Percentiles rank a stretch among this genome's conserved stretches.
phyloP scores from a whole-genome alignment of 495 filamentous ascomycete species.

The Annulohypoxylon moriforme region DNA sequence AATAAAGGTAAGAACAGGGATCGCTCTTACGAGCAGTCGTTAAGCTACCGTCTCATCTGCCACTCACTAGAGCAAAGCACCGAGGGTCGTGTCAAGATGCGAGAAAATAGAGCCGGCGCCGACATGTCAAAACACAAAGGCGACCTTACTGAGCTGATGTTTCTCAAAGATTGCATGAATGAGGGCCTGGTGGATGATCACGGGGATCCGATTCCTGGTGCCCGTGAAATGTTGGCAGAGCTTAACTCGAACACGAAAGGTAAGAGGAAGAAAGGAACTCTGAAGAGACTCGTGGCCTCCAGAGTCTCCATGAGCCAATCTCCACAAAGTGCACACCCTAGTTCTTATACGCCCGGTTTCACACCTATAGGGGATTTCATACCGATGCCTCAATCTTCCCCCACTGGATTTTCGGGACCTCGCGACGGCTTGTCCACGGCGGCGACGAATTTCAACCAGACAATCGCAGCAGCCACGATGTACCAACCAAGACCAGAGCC shows the following conservation, averaged over 20 bases:
- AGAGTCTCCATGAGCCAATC: not conserved
- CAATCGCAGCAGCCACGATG: not conserved
- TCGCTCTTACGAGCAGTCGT: slow-evolving; percentile 33
- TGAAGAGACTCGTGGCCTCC: not conserved
- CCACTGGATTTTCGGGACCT: not conserved
- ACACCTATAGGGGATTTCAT: not conserved
- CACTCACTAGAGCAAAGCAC: slow-evolving; percentile 43
- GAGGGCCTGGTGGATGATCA: slow-evolving; percentile 30
- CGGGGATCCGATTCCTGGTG: slow-evolving; percentile 24
- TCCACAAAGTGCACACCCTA: not conserved
- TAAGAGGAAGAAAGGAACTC: not conserved
- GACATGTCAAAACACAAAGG: slow-evolving; percentile 56
- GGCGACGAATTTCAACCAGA: not conserved
- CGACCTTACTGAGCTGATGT: slow-evolving; percentile 40
- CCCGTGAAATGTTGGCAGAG: not conserved
- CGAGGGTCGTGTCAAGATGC: slow-evolving; percentile 27
- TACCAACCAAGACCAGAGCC: not conserved
- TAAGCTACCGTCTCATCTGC: slow-evolving; percentile 46
- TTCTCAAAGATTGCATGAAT: slow-evolving; percentile 19
- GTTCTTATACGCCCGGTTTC: not conserved
- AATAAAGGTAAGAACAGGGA: slow-evolving; percentile 13
- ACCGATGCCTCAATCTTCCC: not conserved
- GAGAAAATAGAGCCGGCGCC: slow-evolving; percentile 46
- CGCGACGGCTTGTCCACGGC: not conserved
- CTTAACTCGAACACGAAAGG: not conserved